These are phyloP conservation scores for Pseudoscleropodium purum DNA, from an alignment of 225 moss, liverwort and hornwort genomes.

Conservation along the genomic window DNA sequence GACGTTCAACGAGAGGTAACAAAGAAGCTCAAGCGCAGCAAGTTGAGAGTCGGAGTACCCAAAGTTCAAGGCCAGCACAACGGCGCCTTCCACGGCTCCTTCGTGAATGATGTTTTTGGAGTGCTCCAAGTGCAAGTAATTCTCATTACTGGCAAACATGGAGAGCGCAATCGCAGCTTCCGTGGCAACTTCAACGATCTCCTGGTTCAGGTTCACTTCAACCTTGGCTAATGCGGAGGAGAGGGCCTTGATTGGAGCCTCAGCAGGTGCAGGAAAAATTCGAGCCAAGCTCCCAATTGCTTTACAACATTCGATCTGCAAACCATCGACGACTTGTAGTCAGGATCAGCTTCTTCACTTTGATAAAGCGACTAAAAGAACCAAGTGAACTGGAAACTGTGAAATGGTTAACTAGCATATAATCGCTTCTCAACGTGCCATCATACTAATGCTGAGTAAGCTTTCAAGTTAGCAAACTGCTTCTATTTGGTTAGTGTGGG, in stretches of 20 bases:
- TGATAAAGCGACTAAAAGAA: background rate
- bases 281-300: slow-evolving; percentile 35
- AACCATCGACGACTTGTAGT: background rate
- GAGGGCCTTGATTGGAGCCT: slow-evolving; percentile 25
- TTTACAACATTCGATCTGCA: slow-evolving; percentile 35
- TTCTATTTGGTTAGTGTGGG: background rate
- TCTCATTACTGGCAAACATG: slow-evolving; percentile 17
- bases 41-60: slow-evolving; percentile 35
- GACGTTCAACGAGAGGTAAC: slow-evolving; percentile 19
- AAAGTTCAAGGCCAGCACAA: slow-evolving; percentile 31
- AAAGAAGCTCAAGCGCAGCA: slow-evolving; percentile 33
- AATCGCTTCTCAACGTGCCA: background rate
- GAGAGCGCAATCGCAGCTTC: slow-evolving; percentile 31
- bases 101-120: slow-evolving; percentile 26
- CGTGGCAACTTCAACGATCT: slow-evolving; percentile 8
- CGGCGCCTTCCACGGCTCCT: slow-evolving; percentile 25
- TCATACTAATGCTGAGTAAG: background rate
- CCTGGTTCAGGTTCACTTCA: slow-evolving; percentile 5
- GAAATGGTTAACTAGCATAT: background rate
- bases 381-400: background rate
- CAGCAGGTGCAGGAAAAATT: slow-evolving; percentile 38
- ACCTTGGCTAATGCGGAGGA: slow-evolving; percentile 10
- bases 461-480: background rate
- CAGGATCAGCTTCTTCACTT: background rate
- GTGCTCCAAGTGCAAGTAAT: slow-evolving; percentile 47